These are phyloP conservation scores for Sporothrix schenckii DNA, from an alignment of 2,329 filamentous ascomycete genomes.

Conservation along the genomic window DNA sequence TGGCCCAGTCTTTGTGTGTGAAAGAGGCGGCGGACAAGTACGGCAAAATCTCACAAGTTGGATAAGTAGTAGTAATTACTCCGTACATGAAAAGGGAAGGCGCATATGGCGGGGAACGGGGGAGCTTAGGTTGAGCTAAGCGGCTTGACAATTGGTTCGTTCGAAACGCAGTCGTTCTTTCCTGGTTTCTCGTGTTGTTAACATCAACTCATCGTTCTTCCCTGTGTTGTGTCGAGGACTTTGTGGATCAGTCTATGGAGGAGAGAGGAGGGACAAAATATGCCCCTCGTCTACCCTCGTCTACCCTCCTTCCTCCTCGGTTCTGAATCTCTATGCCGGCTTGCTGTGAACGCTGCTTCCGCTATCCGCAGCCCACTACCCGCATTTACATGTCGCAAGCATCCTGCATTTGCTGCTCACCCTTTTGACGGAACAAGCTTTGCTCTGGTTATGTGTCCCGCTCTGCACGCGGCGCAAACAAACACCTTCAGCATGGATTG, in stretches of 20 bases:
- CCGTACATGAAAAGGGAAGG: constrained; percentile 20
- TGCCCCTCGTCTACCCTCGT: not conserved
- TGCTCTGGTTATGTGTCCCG: not conserved
- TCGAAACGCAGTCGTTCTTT: not conserved
- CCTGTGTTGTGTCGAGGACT: not conserved
- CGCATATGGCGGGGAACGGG: constrained; percentile 28
- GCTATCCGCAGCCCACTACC: constrained; percentile 11
- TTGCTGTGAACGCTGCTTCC: constrained; percentile 5
- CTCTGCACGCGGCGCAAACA: not conserved
- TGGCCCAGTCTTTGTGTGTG: constrained; percentile 3
- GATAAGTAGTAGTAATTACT: not conserved
- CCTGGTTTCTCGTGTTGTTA: not conserved
- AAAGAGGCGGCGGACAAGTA: constrained; percentile 7
- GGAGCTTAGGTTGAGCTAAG: constrained; percentile 12
- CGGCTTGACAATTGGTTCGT: constrained; percentile 2
- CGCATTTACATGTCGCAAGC: not conserved
- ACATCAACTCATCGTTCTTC: not conserved
- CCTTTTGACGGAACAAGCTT: not conserved
- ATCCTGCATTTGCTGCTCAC: not conserved
- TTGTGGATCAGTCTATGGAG: not conserved
- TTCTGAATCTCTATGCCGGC: not conserved
- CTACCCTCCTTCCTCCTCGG: not conserved
- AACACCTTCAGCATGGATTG: constrained; percentile 1
- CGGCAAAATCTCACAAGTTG: not conserved
- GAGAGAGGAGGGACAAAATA: not conserved